Conservation (phyloP, 805 yeast species). For the Starmerella etchellsii region DNA sequence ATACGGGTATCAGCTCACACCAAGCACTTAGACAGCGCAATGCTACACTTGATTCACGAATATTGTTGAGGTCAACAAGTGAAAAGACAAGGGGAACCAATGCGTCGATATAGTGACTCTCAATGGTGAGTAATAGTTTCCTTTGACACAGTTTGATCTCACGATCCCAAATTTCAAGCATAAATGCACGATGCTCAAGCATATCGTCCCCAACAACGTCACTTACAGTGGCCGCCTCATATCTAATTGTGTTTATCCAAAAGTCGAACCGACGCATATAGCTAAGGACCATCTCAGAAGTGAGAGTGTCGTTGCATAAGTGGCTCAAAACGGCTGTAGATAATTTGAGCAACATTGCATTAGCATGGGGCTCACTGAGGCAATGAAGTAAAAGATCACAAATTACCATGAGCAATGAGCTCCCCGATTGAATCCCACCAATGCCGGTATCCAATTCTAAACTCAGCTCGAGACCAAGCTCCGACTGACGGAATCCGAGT, state of each 20-base stretch:
- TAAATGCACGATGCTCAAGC: slow-evolving; percentile 44
- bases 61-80: slow-evolving; percentile 40
- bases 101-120: slow-evolving; percentile 38
- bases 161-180: slow-evolving; percentile 53
- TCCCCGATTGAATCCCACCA: slow-evolving; percentile 42
- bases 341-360: slow-evolving; percentile 29
- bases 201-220: slow-evolving; percentile 29
- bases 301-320: slow-evolving; percentile 43
- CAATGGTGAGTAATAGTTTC: slow-evolving; percentile 38
- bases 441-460: slow-evolving; percentile 34
- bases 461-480: slow-evolving; percentile 32
- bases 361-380: slow-evolving; percentile 32
- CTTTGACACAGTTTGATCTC: slow-evolving; percentile 52
- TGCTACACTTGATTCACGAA: slow-evolving; percentile 26
- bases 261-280: slow-evolving; percentile 42
- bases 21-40: slow-evolving; percentile 62
- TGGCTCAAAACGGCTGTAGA: slow-evolving; percentile 47
- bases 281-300: slow-evolving; percentile 40
- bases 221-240: slow-evolving; percentile 19
- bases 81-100: slow-evolving; percentile 27
- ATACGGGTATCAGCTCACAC: slow-evolving; percentile 65
- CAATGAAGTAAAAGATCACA: slow-evolving; percentile 39
- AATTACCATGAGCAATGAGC: slow-evolving; percentile 46
- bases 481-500: slow-evolving; percentile 52
- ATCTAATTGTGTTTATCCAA: slow-evolving; percentile 38